Evolutionary conservation across 2,329 filamentous ascomycete genomes (phyloP).

Genomic region (Trichoderma lentiforme): DNA sequence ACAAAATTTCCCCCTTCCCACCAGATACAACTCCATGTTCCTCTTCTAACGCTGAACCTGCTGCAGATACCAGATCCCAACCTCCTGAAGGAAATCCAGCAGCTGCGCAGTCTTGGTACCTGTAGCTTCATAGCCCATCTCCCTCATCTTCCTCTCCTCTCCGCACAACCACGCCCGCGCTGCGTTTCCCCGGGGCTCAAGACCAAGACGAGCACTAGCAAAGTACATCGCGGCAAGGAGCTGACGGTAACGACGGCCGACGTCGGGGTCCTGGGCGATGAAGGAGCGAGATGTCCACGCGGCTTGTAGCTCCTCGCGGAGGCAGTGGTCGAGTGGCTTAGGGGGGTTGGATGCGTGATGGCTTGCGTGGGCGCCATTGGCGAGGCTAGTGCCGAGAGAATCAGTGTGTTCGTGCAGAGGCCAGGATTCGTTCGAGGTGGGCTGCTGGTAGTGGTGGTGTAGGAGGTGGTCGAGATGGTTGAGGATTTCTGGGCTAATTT

Average conservation of each 20-base stretch:
- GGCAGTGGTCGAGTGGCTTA: constrained; percentile 5
- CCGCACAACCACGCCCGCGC: constrained; percentile 20
- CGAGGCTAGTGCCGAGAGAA: not conserved
- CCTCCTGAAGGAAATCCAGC: constrained; percentile 7
- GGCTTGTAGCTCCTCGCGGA: constrained; percentile 4
- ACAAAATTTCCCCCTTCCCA: not conserved
- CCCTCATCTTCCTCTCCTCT: constrained; percentile 5
- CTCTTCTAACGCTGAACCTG: not conserved
- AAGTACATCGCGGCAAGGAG: constrained; percentile 7
- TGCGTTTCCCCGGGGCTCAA: constrained; percentile 1
- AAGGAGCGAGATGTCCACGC: not conserved
- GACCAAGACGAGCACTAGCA: not conserved
- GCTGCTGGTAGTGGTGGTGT: not conserved
- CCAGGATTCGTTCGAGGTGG: not conserved
- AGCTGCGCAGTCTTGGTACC: not conserved
- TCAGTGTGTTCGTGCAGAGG: not conserved
- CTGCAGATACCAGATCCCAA: constrained; percentile 5
- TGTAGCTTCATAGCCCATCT: constrained; percentile 10
- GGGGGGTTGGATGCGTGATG: not conserved
- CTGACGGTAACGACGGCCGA: not conserved
- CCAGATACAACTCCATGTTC: not conserved
- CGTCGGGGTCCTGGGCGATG: not conserved
- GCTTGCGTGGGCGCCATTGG: not conserved
- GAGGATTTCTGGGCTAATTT: not conserved
- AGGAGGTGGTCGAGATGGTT: not conserved